Evolutionary conservation across 371 early-diverging fungal genomes (phyloP).

Genomic region (Lichtheimia ornata): DNA sequence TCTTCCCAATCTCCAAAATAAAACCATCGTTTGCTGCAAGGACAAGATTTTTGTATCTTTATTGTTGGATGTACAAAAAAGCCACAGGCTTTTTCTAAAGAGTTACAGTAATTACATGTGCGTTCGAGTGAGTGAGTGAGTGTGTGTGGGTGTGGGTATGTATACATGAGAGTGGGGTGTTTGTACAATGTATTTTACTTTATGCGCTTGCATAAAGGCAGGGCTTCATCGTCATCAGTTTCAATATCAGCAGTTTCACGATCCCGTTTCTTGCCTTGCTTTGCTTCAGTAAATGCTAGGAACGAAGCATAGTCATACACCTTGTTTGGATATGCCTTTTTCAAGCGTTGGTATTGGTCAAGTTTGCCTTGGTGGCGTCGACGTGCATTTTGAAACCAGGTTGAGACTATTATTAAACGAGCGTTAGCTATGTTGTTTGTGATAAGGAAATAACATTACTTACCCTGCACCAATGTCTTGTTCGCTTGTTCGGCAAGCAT

Average conservation of each 20-base stretch:
- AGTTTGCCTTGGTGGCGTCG: conserved; percentile 37
- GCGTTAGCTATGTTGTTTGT: background rate
- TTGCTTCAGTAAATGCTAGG: conserved; percentile 15
- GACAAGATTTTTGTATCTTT: too few relatives aligned
- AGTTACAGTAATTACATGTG: too few relatives aligned
- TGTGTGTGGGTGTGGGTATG: too few relatives aligned
- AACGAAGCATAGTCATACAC: conserved; percentile 35
- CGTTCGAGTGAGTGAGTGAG: too few relatives aligned
- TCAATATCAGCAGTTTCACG: conserved; percentile 1
- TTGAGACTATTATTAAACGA: conserved; percentile 26
- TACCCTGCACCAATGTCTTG: conserved; percentile 34
- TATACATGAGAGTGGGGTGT: background rate
- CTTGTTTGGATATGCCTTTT: conserved; percentile 16
- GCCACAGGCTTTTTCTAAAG: too few relatives aligned
- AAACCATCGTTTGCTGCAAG: too few relatives aligned
- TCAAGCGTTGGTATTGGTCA: conserved; percentile 19
- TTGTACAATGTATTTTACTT: background rate
- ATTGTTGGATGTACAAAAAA: too few relatives aligned
- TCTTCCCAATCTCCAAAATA: too few relatives aligned
- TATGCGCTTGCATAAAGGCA: background rate
- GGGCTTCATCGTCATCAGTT: background rate
- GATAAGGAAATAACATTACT: conserved; percentile 1
- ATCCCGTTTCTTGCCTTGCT: background rate
- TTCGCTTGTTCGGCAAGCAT: conserved; percentile 24
- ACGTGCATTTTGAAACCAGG: conserved; percentile 49